Base-by-base conservation (phyloP, 306 rosid species). In the Lathyrus tuberosus region DNA sequence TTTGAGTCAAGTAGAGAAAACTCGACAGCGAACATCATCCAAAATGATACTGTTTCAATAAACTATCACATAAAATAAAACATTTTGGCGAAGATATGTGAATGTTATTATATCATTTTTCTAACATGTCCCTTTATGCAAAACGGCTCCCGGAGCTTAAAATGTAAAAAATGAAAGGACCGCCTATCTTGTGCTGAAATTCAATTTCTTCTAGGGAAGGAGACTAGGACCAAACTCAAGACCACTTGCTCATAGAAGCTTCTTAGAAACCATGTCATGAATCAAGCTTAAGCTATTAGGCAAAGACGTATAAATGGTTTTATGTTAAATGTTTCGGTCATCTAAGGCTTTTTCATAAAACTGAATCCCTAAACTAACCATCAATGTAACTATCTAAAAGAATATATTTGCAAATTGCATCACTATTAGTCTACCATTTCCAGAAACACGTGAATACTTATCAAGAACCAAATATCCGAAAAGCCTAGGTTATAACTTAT, bases 11-110 rank as follows among this genome's bases (percentile, higher is more conserved):
- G 67, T 40, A 40, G 22, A 10, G 67, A 38, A 40, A 12, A 17
- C 15, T 62, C 9, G 31, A 62, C 31, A 17, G 40, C 17, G 47
- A 62, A 62, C 67, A 46, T 38, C 67, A 62, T 62, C 30, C 16
- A 18, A 62, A n/a, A 40, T 18, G 31, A 62, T 62, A 38, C 17
- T 44, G 16, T 8, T 49, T 10, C 4, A 11, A 11, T 11, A 0
- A 14, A 30, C 63, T 28, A 56, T 56, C 62, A 20, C 38, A 52
- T 9, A 52, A 52, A 6, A 7, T 52, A 5, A 26, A 56, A 12
- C 17, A 5, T 0, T 26, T 5, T 24, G 38, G 38, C 13, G 18
- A 26, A 56, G 37, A 13, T 38, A 26, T 14, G 9, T 12, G 28
- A 6, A 13, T 12, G 38, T 8, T 26, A 6, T 3, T 56, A 28